A percentile compares a stretch with the other conserved stretches of the same genome.
phyloP scores from a whole-genome alignment of 2,329 filamentous ascomycete genomes.

The Botrytis hyacinthi region DNA sequence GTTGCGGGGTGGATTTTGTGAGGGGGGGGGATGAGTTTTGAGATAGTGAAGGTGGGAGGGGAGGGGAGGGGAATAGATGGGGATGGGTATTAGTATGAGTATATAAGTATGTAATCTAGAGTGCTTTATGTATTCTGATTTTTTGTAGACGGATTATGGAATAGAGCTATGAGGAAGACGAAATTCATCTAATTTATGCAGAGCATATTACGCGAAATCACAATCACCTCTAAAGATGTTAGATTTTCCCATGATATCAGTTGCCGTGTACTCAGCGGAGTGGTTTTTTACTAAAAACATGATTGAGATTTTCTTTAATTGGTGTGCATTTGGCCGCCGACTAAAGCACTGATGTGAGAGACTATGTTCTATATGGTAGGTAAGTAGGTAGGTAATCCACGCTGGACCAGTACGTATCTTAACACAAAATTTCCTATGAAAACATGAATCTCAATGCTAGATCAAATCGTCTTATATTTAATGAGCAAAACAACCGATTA shows the following conservation, averaged over 20 bases:
- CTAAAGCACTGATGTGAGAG: not conserved
- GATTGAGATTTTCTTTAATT: not conserved
- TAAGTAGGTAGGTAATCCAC: too few species aligned
- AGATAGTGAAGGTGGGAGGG: too few species aligned
- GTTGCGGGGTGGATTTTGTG: too few species aligned
- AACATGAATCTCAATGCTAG: not conserved
- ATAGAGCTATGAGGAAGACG: too few species aligned
- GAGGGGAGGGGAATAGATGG: not conserved
- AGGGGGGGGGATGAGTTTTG: too few species aligned
- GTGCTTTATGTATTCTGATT: not conserved
- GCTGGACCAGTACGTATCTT: not conserved
- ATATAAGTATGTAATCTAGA: not conserved
- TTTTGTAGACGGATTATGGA: too few species aligned
- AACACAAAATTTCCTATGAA: not conserved
- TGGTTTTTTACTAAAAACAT: not conserved
- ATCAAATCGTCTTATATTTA: not conserved
- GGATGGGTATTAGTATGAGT: not conserved
- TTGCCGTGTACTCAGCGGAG: too few species aligned
- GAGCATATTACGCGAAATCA: not conserved
- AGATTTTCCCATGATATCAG: not conserved
- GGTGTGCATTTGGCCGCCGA: not conserved
- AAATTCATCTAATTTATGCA: too few species aligned
- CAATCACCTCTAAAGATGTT: not conserved
- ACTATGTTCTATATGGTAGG: not conserved
- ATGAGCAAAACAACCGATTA: not conserved